Conservation (phyloP, 1,139 yeast species). For the Candida tetrigidarum region DNA sequence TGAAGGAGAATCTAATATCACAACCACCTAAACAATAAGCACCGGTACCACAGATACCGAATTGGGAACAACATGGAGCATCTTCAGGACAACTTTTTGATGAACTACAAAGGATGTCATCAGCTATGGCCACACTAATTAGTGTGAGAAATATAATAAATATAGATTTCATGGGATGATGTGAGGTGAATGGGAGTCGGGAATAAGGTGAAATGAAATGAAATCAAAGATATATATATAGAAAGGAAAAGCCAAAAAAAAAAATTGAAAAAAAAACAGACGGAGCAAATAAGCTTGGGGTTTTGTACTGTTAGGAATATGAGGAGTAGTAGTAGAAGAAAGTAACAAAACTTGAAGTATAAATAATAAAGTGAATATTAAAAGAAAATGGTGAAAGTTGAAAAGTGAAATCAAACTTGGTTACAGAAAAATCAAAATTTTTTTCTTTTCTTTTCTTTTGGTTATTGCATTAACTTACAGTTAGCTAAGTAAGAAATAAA, state of each 20-base stretch:
- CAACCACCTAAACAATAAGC: constrained; percentile 82
- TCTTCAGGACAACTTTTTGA: constrained; percentile 66
- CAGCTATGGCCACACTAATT: constrained; percentile 16
- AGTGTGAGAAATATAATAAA: constrained; percentile 15
- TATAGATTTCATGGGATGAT: constrained; percentile 10
- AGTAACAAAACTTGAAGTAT: too few species aligned
- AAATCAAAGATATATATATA: too few species aligned
- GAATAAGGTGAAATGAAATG: neutral
- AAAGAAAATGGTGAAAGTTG: neutral
- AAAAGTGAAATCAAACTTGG: neutral
- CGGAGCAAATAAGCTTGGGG: neutral
- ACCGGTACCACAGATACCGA: constrained; percentile 87
- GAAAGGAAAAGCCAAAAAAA: neutral
- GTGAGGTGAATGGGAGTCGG: neutral
- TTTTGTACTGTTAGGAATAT: too few species aligned
- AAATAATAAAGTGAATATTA: too few species aligned
- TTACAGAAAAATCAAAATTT: too few species aligned
- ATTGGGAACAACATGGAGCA: constrained; percentile 82
- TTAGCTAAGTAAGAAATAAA: neutral
- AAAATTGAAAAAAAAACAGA: neutral
- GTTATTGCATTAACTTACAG: neutral
- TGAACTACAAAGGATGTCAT: constrained; percentile 46
- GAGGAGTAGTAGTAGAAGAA: too few species aligned
- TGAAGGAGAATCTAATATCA: constrained; percentile 68
- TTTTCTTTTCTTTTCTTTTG: neutral